A percentile compares a stretch with the other conserved stretches of the same genome.
These are phyloP conservation scores for Colletotrichum sp. DNA, from an alignment of 2,329 filamentous ascomycete species.

Conservation along the genomic window DNA sequence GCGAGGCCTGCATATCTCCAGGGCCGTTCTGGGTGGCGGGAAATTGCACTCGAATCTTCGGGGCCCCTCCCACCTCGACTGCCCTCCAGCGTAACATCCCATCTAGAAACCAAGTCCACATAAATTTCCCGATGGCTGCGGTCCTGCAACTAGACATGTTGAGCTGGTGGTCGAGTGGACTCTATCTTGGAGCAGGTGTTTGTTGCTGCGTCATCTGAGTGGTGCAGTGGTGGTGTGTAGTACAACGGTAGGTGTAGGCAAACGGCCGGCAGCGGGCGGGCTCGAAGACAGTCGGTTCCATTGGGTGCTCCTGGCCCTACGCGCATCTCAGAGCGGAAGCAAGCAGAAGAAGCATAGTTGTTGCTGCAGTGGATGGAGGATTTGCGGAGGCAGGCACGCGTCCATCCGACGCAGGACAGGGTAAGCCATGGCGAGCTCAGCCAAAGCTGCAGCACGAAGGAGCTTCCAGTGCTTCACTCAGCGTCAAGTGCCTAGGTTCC, in stretches of 20 bases:
- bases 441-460: neutral
- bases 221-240: neutral
- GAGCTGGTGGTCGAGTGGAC: neutral
- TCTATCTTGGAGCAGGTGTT: neutral
- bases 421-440: neutral
- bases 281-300: neutral
- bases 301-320: neutral
- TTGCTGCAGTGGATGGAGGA: neutral
- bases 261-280: neutral
- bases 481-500: neutral
- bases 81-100: neutral
- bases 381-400: neutral
- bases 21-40: conserved; percentile 14
- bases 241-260: neutral
- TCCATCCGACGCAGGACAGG: neutral
- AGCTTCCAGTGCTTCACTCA: neutral
- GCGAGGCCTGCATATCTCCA: neutral
- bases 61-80: neutral
- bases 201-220: neutral
- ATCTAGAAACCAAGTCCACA: neutral
- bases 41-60: conserved; percentile 13
- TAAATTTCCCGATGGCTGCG: conserved; percentile 12
- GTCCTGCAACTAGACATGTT: neutral
- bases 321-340: neutral
- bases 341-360: neutral